Evolutionary conservation across 2,329 filamentous ascomycete genomes (phyloP).

Genomic region (Coniella lustricola): DNA sequence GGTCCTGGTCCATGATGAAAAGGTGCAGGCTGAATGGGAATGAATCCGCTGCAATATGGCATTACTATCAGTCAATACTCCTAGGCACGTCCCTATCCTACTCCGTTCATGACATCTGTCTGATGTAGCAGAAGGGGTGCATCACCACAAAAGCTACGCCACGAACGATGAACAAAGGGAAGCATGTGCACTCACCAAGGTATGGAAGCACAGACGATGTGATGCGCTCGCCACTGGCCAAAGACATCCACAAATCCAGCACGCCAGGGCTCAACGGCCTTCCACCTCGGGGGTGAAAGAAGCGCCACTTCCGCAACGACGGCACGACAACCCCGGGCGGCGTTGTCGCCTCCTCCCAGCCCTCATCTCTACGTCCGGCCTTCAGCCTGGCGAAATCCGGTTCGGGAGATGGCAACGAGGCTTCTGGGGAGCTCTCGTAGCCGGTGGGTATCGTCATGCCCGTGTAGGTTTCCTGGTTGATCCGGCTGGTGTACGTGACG

Average conservation of each 20-base stretch:
- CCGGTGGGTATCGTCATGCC: constrained; percentile 19
- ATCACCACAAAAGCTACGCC: no score
- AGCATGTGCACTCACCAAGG: background rate
- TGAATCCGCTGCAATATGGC: constrained; percentile 29
- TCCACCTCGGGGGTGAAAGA: background rate
- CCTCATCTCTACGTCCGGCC: background rate
- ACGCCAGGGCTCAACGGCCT: constrained; percentile 21
- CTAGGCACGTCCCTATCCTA: no score
- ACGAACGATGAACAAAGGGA: no score
- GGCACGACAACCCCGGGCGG: background rate
- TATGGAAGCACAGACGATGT: constrained; percentile 59
- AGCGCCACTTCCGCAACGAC: background rate
- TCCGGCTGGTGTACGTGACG: constrained; percentile 34
- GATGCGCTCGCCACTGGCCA: constrained; percentile 53
- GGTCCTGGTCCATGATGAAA: constrained; percentile 1
- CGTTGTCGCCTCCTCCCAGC: constrained; percentile 3
- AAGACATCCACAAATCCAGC: constrained; percentile 62
- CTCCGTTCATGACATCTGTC: no score
- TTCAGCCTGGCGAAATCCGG: constrained; percentile 1
- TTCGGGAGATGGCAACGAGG: background rate
- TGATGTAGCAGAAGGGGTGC: no score
- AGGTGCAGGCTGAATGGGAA: constrained; percentile 23
- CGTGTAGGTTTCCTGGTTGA: constrained; percentile 22
- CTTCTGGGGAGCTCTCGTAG: background rate
- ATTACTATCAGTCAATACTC: no score